phyloP scores from a whole-genome alignment of 225 moss, liverwort and hornwort species.

The Anthoceros angustus region DNA sequence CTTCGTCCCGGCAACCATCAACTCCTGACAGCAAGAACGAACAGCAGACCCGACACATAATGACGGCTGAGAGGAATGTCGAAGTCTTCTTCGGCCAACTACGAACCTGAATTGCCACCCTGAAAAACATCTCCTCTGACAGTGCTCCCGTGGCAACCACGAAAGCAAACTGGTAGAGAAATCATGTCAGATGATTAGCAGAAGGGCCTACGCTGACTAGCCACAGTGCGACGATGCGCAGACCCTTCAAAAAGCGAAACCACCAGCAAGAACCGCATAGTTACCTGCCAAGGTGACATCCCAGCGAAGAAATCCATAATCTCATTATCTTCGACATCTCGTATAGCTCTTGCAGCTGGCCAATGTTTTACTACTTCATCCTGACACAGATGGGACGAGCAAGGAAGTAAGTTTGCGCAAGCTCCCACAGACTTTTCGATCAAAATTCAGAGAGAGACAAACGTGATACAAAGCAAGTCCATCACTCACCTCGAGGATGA shows the following conservation, averaged over 20 bases:
- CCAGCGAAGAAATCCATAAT: slow-evolving; percentile 80
- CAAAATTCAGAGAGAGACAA: not conserved
- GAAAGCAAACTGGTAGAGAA: slow-evolving; percentile 39
- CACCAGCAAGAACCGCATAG: not conserved
- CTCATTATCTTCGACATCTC: slow-evolving; percentile 95
- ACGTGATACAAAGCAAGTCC: not conserved
- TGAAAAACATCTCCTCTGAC: slow-evolving; percentile 83
- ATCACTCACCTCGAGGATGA: slow-evolving; percentile 58
- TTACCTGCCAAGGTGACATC: slow-evolving; percentile 77
- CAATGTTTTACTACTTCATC: slow-evolving; percentile 88
- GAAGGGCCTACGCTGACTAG: not conserved
- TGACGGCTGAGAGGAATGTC: not conserved
- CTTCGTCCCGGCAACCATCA: too few species aligned
- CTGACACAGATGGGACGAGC: slow-evolving; percentile 8
- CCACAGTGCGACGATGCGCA: not conserved
- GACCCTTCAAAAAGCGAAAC: not conserved
- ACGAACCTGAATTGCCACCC: slow-evolving; percentile 52
- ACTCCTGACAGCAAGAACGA: too few species aligned
- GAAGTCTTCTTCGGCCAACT: not conserved
- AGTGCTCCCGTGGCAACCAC: slow-evolving; percentile 76
- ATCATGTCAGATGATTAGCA: not conserved
- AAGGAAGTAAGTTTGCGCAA: not conserved
- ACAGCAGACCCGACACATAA: too few species aligned
- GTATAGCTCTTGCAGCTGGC: slow-evolving; percentile 81
- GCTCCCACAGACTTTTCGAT: not conserved